A percentile compares a stretch with the other conserved stretches of the same genome.
These are phyloP conservation scores for Wickerhamiella kazuoi DNA, from an alignment of 805 yeast species.

Conservation along the genomic window DNA sequence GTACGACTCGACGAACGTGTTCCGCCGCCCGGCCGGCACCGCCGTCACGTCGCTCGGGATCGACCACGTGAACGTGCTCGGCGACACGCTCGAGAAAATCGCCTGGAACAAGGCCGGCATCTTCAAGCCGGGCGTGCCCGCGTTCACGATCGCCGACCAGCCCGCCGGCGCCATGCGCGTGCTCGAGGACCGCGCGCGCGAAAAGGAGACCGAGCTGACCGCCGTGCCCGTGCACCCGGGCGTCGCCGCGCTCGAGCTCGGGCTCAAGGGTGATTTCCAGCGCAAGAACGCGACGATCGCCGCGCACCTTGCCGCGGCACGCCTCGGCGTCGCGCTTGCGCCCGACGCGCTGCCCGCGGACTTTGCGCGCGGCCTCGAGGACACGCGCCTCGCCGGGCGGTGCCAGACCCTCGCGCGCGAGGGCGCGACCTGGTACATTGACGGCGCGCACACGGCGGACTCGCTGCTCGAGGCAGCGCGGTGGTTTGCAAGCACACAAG, in stretches of 20 bases:
- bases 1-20: slow-evolving; percentile 86
- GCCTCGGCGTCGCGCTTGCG: slow-evolving; percentile 14
- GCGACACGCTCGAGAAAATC: slow-evolving; percentile 70
- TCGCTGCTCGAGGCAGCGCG: slow-evolving; percentile 63
- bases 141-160: slow-evolving; percentile 44
- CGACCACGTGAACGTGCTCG: slow-evolving; percentile 78
- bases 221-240: slow-evolving; percentile 34
- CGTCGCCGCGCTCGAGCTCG: slow-evolving; percentile 19
- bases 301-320: slow-evolving; percentile 44
- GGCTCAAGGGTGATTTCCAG: slow-evolving; percentile 59
- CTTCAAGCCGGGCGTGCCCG: slow-evolving; percentile 49
- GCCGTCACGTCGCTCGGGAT: slow-evolving; percentile 80
- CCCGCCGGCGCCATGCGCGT: slow-evolving; percentile 30
- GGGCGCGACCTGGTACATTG: slow-evolving; percentile 59
- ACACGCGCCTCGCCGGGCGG: slow-evolving; percentile 75
- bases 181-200: slow-evolving; percentile 49
- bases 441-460: slow-evolving; percentile 93
- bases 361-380: slow-evolving; percentile 11
- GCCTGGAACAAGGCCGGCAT: slow-evolving; percentile 97
- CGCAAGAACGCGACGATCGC: slow-evolving; percentile 77
- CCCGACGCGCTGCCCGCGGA: slow-evolving; percentile 8
- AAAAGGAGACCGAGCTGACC: slow-evolving; percentile 33
- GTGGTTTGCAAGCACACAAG: slow-evolving; percentile 40
- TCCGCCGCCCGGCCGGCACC: slow-evolving; percentile 61
- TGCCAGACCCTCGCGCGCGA: slow-evolving; percentile 50